phyloP scores from a whole-genome alignment of 306 rosid species.

The Sindora glabra region DNA sequence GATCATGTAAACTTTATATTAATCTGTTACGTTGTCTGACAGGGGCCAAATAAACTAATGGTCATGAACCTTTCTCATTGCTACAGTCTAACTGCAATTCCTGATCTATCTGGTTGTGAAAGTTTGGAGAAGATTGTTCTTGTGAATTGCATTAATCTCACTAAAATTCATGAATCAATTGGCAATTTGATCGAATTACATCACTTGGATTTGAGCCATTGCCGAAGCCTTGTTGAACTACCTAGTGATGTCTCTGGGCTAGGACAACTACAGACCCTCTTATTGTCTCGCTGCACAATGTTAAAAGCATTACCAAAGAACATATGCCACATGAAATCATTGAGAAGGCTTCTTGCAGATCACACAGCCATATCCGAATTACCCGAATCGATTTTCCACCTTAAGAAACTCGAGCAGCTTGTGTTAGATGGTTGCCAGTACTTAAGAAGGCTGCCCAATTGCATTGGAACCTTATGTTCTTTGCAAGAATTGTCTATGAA shows the following conservation, averaged over 20 bases:
- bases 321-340: slow-evolving; percentile 32
- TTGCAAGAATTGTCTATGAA: slow-evolving; percentile 39
- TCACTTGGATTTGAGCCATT: slow-evolving; percentile 36
- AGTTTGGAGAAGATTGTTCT: slow-evolving; percentile 42
- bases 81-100: slow-evolving; percentile 25
- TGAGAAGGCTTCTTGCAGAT: slow-evolving; percentile 36
- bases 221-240: slow-evolving; percentile 28
- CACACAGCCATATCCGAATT: slow-evolving; percentile 36
- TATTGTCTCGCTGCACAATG: slow-evolving; percentile 29
- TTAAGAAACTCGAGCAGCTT: slow-evolving; percentile 37
- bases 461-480: slow-evolving; percentile 40
- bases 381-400: slow-evolving; percentile 42
- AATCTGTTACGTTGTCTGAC: too few species aligned
- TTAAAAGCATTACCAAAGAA: slow-evolving; percentile 37
- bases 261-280: slow-evolving; percentile 36
- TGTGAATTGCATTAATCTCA: slow-evolving; percentile 32
- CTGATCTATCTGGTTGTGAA: slow-evolving; percentile 45
- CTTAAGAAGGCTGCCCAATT: slow-evolving; percentile 35
- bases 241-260: slow-evolving; percentile 58
- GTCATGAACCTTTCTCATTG: slow-evolving; percentile 42
- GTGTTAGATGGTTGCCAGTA: slow-evolving; percentile 23
- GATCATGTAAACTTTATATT: too few species aligned
- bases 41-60: slow-evolving; percentile 45
- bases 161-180: slow-evolving; percentile 37
- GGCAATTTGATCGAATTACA: slow-evolving; percentile 33